Conservation (phyloP, 1,284 basidiomycete genomes). For the Ceratobasidium sp. region DNA sequence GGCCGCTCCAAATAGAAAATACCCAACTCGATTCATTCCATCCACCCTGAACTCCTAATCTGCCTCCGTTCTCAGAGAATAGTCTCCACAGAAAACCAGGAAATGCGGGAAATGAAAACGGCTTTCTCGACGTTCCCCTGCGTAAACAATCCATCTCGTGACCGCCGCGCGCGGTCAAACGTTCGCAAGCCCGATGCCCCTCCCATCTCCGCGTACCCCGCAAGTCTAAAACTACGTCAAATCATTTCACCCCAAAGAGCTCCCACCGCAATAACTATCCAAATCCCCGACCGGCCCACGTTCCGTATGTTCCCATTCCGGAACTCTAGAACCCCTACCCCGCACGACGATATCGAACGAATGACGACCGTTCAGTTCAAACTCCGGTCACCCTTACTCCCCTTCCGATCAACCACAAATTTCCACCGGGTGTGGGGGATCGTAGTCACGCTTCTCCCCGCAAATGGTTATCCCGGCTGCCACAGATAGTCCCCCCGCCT, state of each 20-base stretch:
- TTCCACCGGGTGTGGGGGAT: slow-evolving; percentile 21
- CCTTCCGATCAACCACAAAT: slow-evolving; percentile 16
- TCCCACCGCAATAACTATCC: slow-evolving; percentile 9
- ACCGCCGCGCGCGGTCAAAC: neutral
- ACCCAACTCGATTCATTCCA: neutral
- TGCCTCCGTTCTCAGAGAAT: neutral
- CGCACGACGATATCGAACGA: slow-evolving; percentile 6
- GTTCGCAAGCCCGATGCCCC: neutral
- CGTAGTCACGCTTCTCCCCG: slow-evolving; percentile 2
- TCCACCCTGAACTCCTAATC: neutral
- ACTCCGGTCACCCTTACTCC: slow-evolving; percentile 5
- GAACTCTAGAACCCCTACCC: slow-evolving; percentile 1
- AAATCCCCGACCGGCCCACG: slow-evolving; percentile 7
- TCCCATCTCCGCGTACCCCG: neutral
- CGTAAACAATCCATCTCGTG: neutral
- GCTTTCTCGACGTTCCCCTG: neutral
- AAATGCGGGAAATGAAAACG: neutral
- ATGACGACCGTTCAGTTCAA: slow-evolving; percentile 10
- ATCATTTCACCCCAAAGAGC: neutral
- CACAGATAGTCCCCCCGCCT: neutral
- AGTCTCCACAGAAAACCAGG: neutral
- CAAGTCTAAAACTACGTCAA: neutral
- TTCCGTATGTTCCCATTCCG: slow-evolving; percentile 6
- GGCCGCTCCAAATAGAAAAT: neutral
- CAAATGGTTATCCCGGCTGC: slow-evolving; percentile 1